phyloP scores from a whole-genome alignment of 345 rosid genomes.

The Brassica juncea region DNA sequence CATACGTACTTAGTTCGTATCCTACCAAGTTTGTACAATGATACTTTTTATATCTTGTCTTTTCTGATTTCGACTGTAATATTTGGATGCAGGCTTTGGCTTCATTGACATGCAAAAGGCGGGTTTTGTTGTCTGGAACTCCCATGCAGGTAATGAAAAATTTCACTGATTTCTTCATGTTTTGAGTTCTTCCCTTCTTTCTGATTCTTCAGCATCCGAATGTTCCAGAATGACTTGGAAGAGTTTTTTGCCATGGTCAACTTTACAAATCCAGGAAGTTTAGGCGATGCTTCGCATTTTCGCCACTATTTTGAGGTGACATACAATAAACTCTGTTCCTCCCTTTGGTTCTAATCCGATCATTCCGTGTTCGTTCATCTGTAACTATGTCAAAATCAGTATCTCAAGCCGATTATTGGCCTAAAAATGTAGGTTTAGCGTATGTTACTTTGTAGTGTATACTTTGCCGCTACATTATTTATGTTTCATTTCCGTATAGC shows the following conservation, averaged over 20 bases:
- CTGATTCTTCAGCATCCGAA: constrained; percentile 18
- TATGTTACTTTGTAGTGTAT: constrained; percentile 5
- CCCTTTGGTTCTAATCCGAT: constrained; percentile 12
- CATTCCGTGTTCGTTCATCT: constrained; percentile 14
- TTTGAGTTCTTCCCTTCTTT: not conserved
- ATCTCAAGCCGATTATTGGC: not conserved
- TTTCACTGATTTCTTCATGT: constrained; percentile 17
- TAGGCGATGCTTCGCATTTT: constrained; percentile 88
- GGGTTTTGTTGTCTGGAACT: constrained; percentile 93
- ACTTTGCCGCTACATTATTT: constrained; percentile 5
- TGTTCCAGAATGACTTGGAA: constrained; percentile 90
- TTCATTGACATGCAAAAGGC: constrained; percentile 80
- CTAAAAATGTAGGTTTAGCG: constrained; percentile 8
- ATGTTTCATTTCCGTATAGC: constrained; percentile 19
- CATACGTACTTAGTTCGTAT: constrained; percentile 24
- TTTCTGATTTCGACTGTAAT: constrained; percentile 22
- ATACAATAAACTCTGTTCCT: not conserved
- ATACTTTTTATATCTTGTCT: not conserved
- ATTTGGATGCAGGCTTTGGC: constrained; percentile 77
- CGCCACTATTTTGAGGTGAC: constrained; percentile 92
- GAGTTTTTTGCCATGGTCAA: constrained; percentile 99
- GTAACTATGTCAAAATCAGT: not conserved
- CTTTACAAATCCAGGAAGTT: constrained; percentile 90
- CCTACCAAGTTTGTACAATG: not conserved
- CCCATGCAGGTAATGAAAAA: constrained; percentile 83